phyloP scores from a whole-genome alignment of 805 yeast species.

The Lipomyces yamanashiensis region DNA sequence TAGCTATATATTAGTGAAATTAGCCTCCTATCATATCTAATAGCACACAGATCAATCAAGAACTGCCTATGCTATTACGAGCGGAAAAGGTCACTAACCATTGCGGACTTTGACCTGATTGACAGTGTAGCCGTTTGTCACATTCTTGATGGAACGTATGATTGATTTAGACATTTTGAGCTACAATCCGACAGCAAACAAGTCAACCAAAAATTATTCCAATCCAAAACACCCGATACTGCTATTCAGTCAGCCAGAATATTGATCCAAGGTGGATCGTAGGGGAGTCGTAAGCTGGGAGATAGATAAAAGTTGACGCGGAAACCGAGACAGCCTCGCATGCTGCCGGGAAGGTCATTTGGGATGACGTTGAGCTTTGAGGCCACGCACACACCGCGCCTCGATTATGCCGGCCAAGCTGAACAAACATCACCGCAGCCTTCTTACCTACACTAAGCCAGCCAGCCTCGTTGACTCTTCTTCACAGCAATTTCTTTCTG shows the following conservation, averaged over 20 bases:
- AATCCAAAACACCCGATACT: too few relatives aligned
- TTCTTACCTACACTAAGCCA: not conserved
- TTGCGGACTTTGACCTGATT: constrained; percentile 90
- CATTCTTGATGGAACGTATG: constrained; percentile 59
- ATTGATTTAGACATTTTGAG: constrained; percentile 30
- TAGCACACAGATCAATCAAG: not conserved
- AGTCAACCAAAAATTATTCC: too few relatives aligned
- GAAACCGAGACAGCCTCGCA: too few relatives aligned
- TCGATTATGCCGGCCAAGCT: not conserved
- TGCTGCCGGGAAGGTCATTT: not conserved
- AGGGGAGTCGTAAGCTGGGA: not conserved
- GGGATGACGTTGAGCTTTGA: constrained; percentile 1
- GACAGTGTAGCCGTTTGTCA: constrained; percentile 83
- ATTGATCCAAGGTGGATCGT: too few relatives aligned
- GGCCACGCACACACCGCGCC: not conserved
- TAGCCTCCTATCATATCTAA: not conserved
- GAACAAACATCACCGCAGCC: not conserved
- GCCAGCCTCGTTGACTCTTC: not conserved
- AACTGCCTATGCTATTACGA: not conserved
- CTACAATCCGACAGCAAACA: not conserved
- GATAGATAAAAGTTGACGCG: not conserved
- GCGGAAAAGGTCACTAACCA: constrained; percentile 37
- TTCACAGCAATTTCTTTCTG: not conserved
- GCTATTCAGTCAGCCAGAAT: too few relatives aligned
- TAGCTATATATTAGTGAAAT: constrained; percentile 53